A percentile compares a stretch with the other conserved stretches of the same genome.
These are phyloP conservation scores for Shiraia sp. DNA, from an alignment of 2,329 filamentous ascomycete genomes.

Conservation along the genomic window DNA sequence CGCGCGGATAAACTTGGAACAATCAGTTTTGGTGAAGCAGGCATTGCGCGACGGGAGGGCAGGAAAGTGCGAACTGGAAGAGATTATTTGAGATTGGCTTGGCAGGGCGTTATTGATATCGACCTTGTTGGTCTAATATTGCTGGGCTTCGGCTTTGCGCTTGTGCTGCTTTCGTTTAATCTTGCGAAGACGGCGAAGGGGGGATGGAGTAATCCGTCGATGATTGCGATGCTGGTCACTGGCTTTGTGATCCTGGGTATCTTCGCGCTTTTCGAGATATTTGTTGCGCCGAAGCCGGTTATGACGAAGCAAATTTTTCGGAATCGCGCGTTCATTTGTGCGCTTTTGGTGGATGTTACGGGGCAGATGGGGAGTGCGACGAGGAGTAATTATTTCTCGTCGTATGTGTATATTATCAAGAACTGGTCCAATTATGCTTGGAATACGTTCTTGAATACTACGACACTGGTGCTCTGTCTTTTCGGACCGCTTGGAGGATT, in stretches of 20 bases:
- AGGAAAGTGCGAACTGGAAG: constrained; percentile 4
- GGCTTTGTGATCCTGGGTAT: constrained; percentile 15
- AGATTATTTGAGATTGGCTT: constrained; percentile 16
- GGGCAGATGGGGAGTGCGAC: constrained; percentile 17
- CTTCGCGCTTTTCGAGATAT: constrained; percentile 12
- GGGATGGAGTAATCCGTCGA: constrained; percentile 20
- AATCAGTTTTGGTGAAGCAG: constrained; percentile 16
- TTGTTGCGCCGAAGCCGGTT: constrained; percentile 19
- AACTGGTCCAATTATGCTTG: constrained; percentile 49
- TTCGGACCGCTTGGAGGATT: constrained; percentile 39
- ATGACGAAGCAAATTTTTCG: constrained; percentile 22
- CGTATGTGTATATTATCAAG: constrained; percentile 48
- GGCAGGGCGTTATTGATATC: constrained; percentile 23
- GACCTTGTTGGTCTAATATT: constrained; percentile 21
- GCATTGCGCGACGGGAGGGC: constrained; percentile 13
- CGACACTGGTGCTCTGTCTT: constrained; percentile 46
- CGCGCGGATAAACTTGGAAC: constrained; percentile 20
- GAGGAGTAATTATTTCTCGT: constrained; percentile 20
- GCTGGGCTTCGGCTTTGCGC: constrained; percentile 19
- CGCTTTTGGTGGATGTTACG: constrained; percentile 12
- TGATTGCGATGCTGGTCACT: constrained; percentile 18
- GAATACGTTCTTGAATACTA: constrained; percentile 47
- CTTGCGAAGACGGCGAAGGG: constrained; percentile 16
- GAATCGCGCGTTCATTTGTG: constrained; percentile 21
- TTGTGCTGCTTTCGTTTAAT: constrained; percentile 23